Evolutionary conservation across 164 flowering plant genomes (phyloP), one percentile per base, ranked within the genome.

Genomic region (Nymphaea thermarum): DNA sequence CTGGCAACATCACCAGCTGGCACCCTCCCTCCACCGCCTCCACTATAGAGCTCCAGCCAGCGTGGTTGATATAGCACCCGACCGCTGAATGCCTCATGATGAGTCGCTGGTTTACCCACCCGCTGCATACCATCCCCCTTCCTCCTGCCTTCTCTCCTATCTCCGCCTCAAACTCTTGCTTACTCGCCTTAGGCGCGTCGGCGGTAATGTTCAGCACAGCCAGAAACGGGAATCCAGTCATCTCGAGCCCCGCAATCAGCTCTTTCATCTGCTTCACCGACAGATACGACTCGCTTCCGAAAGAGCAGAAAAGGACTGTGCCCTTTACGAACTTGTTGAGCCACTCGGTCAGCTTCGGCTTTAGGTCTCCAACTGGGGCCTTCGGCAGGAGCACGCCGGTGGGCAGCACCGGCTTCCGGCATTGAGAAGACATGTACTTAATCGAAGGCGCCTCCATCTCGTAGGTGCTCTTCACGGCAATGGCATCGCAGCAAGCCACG

Each of bases 271-370:
- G 80, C 12, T 67, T 69, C 7, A 74, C 63, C 2, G 3, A 57
- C 5, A 80, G 67, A 12, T 65, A 64, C 1, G 71, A 66, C 53
- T 80, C 77, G 67, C 83, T 78, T 15, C 85, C 83, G 36, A 82
- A 76, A 11, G 80, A 73, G 66, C 80, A 82, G 67, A 44, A 77
- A 2, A 80, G 62, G 1, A 80, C 83, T 2, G 80, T 68, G 1
- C 67, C 62, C 0, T 72, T 55, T 5, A 69, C 61, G 43, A 76
- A 80, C 10, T 43, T 17, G 51, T n/a, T 60, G 2, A 83, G 68
- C 86, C 84, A 79, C 2, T 53, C 45, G 0, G 62, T 76, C 82
- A 80, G 77, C 63, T 5, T 42, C 43, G 10, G 17, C 5, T 67
- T 63, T 3, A 67, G 63, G n/a, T 6, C 10, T 6, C 25, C 63